Evolutionary conservation across 2,329 filamentous ascomycete genomes (phyloP), one percentile per base, ranked within the genome.

Genomic region (Teratosphaeria destructans): DNA sequence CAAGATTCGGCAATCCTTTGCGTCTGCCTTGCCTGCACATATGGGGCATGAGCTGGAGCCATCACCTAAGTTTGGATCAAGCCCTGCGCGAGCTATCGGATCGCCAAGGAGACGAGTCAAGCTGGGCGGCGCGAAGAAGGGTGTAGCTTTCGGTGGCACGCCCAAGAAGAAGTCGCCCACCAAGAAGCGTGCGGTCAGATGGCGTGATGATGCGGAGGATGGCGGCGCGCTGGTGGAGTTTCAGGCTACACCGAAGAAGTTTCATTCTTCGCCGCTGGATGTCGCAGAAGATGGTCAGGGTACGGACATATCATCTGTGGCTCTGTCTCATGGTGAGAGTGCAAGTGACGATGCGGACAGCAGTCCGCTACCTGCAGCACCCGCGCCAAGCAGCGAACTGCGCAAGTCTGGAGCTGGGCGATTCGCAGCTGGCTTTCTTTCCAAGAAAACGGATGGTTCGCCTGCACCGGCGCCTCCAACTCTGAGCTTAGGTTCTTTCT

Each of bases 191-290:
- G 86, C 82, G 54, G 93, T 99, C 5, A 84, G 93, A 64, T 99
- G 94, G 94, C 86, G 90, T 60, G 91, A 95, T 68, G 94, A 97
- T 67, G 90, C 87, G 2, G 88, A 95, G 69, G 85, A 93, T 57
- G 92, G 91, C 27, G 86, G 87, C 34, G 59, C 66, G 0, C 77
- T 97, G 59, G 91, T 89, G 11, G 94, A 97, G 71, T 96, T 93
- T 71, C 89, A 93, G 70, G 90, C 90, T 75, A 96, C 93, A 2
- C 93, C 94, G 0, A 83, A 91, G 72, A 88, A 86, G 70, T 73
- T 81, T 8, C 78, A 82, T 16, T 78, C 79, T 2, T 82, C 83
- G 0, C 82, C 85, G 6, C 82, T 85, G 43, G 60, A 65, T 27
- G 56, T 54, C 34, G 55, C 61, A 29, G 57, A 52, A 19, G 57